Evolutionary conservation across 441 rosid genomes (phyloP), one percentile per base, ranked within the genome.

Genomic region (Adansonia gregorii): DNA sequence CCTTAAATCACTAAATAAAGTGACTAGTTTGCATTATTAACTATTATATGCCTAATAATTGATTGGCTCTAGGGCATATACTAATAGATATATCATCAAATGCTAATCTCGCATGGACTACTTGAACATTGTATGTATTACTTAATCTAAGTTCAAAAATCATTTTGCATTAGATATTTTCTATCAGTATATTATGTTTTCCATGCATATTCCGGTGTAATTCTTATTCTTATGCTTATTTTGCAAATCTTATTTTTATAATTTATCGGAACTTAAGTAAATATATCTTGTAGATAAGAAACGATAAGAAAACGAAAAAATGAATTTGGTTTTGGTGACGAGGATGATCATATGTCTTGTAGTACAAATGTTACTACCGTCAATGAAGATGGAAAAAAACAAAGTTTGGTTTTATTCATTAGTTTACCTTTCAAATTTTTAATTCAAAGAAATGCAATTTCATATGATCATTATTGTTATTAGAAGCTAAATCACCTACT

Each of bases 181-280:
- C 1, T 7, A 9, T 56, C 1, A 19, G 0, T 8, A 20, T n/a
- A 19, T 58, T 58, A 5, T 19, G 1, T 58, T 17, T 6, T 60
- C 39, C 8, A 0, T 24, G 65, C 15, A 4, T n/a, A 54, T 54
- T 54, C 39, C 1, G 6, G 60, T 6, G 22, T 7, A 49, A 55
- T 19, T 56, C 61, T 56, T 11, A 56, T 14, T 31, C 45, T 12
- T n/a, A 27, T 61, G 41, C 9, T 63, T 31, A 12, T 73, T 63
- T 76, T 88, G 90, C 97, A 95, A 97, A 95, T 89, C 70, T 93
- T 68, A 91, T 94, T 83, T 95, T 95, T 83, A 85, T 93, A 86
- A 94, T 95, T 81, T 95, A 90, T 81, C 63, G 94, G 59, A 94
- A 95, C 85, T 98, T 92, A 78, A 88, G 94, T 95, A 98, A 97